These are phyloP conservation scores for Kalanchoe fedtschenkoi DNA, from an alignment of 164 flowering plant species.

Conservation along the genomic window DNA sequence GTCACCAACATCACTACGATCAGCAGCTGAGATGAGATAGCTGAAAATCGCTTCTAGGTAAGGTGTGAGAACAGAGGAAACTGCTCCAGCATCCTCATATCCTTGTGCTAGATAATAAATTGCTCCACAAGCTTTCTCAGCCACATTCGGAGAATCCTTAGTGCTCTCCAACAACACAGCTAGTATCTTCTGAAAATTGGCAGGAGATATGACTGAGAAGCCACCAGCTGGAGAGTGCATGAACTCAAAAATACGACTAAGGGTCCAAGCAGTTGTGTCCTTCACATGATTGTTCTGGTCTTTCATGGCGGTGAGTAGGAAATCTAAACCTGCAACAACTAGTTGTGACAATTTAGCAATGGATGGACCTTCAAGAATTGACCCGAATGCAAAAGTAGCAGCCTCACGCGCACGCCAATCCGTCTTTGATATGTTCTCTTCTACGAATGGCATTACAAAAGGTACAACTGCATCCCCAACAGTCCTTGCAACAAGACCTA, in stretches of 20 bases:
- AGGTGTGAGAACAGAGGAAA: constrained; percentile 35
- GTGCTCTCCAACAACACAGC: constrained; percentile 46
- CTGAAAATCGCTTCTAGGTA: constrained; percentile 45
- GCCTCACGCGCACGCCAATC: constrained; percentile 65
- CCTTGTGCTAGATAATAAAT: constrained; percentile 64
- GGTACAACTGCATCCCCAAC: constrained; percentile 60
- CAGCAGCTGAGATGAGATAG: constrained; percentile 37
- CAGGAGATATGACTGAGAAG: constrained; percentile 33
- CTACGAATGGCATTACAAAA: constrained; percentile 49
- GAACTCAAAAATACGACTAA: constrained; percentile 52
- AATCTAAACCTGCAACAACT: constrained; percentile 38
- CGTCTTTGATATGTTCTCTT: constrained; percentile 46
- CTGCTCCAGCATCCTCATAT: constrained; percentile 32
- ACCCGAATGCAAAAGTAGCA: constrained; percentile 60
- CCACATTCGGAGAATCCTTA: constrained; percentile 56
- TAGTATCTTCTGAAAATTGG: constrained; percentile 40
- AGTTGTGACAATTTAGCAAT: constrained; percentile 40
- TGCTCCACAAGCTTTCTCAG: constrained; percentile 62
- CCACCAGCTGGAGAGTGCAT: constrained; percentile 44
- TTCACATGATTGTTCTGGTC: constrained; percentile 56
- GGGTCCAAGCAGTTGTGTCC: constrained; percentile 61
- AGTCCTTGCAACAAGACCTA: constrained; percentile 50
- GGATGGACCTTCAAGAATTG: constrained; percentile 53
- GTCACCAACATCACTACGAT: constrained; percentile 50
- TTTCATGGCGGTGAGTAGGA: constrained; percentile 43